These are phyloP conservation scores for Lepidium didymum DNA, from an alignment of 345 rosid genomes.

Conservation along the genomic window DNA sequence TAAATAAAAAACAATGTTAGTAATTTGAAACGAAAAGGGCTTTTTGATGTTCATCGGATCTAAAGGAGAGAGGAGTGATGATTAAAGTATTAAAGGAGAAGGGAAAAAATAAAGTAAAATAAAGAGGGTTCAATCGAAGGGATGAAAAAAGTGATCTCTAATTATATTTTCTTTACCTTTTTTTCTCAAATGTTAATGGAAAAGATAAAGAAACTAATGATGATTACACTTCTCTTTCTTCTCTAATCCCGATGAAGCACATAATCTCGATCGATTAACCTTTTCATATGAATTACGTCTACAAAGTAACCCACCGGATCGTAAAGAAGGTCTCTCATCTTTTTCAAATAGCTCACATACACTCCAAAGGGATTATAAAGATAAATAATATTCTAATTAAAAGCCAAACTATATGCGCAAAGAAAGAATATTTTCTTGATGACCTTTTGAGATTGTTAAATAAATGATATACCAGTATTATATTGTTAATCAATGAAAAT, in stretches of 20 bases:
- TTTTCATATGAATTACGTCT: slow-evolving; percentile 10
- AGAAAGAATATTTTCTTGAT: slow-evolving; percentile 2
- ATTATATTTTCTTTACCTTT: slow-evolving; percentile 19
- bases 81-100: slow-evolving; percentile 32
- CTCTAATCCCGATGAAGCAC: slow-evolving; percentile 34
- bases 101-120: slow-evolving; percentile 16
- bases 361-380: not conserved
- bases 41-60: slow-evolving; percentile 30
- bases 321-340: slow-evolving; percentile 21
- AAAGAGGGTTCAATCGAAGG: slow-evolving; percentile 22
- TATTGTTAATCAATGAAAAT: not conserved
- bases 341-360: not conserved
- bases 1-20: no score
- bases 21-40: slow-evolving; percentile 14
- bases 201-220: slow-evolving; percentile 25
- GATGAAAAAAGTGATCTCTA: not conserved
- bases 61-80: slow-evolving; percentile 20
- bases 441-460: not conserved
- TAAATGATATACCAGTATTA: not conserved
- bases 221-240: slow-evolving; percentile 27
- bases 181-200: slow-evolving; percentile 22
- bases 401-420: not conserved
- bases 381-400: not conserved
- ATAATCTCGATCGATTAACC: slow-evolving; percentile 27
- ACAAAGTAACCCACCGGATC: slow-evolving; percentile 17